Evolutionary conservation across 805 yeast genomes (phyloP).

Genomic region (Candida nanaspora): DNA sequence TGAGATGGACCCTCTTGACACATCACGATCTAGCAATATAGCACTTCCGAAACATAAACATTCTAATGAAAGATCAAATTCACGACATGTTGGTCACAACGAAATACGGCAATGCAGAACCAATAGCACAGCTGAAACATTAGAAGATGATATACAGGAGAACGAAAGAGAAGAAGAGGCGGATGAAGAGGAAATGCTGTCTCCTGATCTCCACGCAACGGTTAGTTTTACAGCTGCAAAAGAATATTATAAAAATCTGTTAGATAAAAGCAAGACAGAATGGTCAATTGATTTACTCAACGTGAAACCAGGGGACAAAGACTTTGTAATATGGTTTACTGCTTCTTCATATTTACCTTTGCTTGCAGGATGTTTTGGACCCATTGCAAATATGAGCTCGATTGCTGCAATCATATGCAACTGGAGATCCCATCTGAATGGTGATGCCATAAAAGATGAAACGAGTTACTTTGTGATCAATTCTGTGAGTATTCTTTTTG

Average conservation of each 20-base stretch:
- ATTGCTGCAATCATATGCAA: constrained; percentile 61
- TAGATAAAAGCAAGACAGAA: constrained; percentile 15
- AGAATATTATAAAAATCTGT: constrained; percentile 17
- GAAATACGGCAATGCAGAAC: too few species aligned
- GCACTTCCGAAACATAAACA: too few species aligned
- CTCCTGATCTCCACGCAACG: not conserved
- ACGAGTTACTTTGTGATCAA: constrained; percentile 48
- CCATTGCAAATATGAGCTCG: constrained; percentile 68
- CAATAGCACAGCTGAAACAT: too few species aligned
- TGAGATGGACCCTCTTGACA: too few species aligned
- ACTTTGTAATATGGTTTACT: constrained; percentile 47
- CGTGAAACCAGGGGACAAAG: constrained; percentile 25
- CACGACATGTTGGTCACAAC: too few species aligned
- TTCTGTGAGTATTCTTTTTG: constrained; percentile 54
- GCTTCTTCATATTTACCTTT: constrained; percentile 68
- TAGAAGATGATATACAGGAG: too few species aligned
- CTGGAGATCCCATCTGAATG: constrained; percentile 40
- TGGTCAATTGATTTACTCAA: constrained; percentile 24
- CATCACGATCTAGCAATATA: too few species aligned
- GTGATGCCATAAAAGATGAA: constrained; percentile 26
- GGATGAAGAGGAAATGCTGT: not conserved
- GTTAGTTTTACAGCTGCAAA: constrained; percentile 3
- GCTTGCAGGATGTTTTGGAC: constrained; percentile 71
- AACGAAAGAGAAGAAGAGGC: not conserved
- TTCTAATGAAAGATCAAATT: too few species aligned